Base-by-base conservation (phyloP, 805 yeast genomes). In the Metschnikowia borealis region DNA sequence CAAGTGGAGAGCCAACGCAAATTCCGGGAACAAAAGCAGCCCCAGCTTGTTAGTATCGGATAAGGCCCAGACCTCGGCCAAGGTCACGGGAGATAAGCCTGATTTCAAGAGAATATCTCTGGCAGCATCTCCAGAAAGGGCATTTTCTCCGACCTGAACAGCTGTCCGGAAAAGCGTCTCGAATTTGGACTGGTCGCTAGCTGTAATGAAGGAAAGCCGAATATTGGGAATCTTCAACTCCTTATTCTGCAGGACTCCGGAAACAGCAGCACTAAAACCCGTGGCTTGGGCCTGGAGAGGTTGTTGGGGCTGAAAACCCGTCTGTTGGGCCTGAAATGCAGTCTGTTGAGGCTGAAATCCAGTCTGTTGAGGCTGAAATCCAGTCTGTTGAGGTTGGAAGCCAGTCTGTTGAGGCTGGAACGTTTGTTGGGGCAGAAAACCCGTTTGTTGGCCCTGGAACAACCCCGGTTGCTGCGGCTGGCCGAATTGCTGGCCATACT, bases 31-130 rank as follows among this genome's bases (percentile, higher is more conserved):
- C 59, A 92, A 70, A 53, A 92, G 78, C 49, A 82, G 78, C 1
- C 98, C 98, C 6, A 94, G 84, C 60, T 82, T 85, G 59, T 84
- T 87, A 2, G 96, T 85, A 63, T 92, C 98, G n/a, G 96, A 80
- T 51, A 92, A 73, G 21, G 86, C 83, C 98, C 98, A 92, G 53
- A 92, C 86, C 59, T 82, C 89, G 2, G 92, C 92, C 58, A 92
- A 75, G 39, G 84, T 81, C 23, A 80, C 75, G 2, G 96, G 89
- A 38, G 81, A 74, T 48, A 92, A 74, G 6, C 89, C 88, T 0
- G 97, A 90, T 57, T 87, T 81, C 71, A 89, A 73, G 59, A 92
- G 74, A 52, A 92, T 84, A 54, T 82, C 84, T 58, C 91, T 82
- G 14, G 96, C 96, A 5, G 85, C 73, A 42, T 82, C 84, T 10